Conservation (phyloP, 2,329 filamentous ascomycete genomes). For the Colletotrichum sp. region DNA sequence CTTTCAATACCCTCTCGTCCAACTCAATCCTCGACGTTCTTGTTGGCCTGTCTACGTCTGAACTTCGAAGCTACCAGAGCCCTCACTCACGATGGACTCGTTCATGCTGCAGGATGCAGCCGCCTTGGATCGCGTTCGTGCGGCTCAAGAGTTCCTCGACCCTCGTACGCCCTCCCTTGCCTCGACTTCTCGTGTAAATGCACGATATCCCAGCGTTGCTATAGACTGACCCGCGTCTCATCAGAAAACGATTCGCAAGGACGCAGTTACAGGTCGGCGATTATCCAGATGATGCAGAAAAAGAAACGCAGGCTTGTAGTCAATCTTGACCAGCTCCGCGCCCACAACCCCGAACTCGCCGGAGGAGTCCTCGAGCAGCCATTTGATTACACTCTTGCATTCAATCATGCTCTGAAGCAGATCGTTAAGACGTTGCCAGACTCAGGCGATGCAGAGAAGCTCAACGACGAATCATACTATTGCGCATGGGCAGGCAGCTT, state of each 20-base stretch:
- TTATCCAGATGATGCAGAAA: slow-evolving; percentile 77
- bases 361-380: slow-evolving; percentile 79
- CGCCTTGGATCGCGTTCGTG: slow-evolving; percentile 80
- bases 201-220: slow-evolving; percentile 18
- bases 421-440: slow-evolving; percentile 82
- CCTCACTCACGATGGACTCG: slow-evolving; percentile 64
- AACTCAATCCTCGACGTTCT: not conserved
- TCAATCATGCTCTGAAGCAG: slow-evolving; percentile 88
- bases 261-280: slow-evolving; percentile 86
- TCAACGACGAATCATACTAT: slow-evolving; percentile 86
- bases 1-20: not conserved
- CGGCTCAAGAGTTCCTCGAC: slow-evolving; percentile 92
- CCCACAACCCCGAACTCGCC: slow-evolving; percentile 84
- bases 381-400: slow-evolving; percentile 87
- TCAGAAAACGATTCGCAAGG: slow-evolving; percentile 54
- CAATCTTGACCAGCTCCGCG: slow-evolving; percentile 88
- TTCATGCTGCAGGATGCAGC: slow-evolving; percentile 84
- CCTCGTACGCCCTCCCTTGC: slow-evolving; percentile 67
- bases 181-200: not conserved
- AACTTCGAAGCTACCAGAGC: not conserved
- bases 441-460: slow-evolving; percentile 75
- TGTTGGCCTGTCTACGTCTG: not conserved
- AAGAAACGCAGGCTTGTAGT: slow-evolving; percentile 70
- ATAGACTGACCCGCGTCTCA: not conserved
- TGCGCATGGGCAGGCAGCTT: slow-evolving; percentile 98